Percentiles rank a stretch among this genome's conserved stretches.
Evolutionary conservation across 306 rosid genomes (phyloP).

Genomic region (Ziziphus jujuba): DNA sequence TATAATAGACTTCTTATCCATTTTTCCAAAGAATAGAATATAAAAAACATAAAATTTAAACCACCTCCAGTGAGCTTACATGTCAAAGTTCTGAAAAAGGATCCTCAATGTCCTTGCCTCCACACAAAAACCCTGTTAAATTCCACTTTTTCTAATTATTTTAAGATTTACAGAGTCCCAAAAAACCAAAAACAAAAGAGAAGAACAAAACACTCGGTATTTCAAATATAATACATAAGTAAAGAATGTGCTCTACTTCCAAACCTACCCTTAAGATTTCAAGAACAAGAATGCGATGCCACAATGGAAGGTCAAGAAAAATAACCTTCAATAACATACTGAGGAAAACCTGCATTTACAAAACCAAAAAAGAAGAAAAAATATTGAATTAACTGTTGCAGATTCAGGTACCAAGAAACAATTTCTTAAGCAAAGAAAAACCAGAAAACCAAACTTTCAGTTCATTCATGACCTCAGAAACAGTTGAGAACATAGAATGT

Average conservation of each 20-base stretch:
- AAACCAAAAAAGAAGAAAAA: slow-evolving; percentile 9
- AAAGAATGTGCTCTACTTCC: slow-evolving; percentile 14
- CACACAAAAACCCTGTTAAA: slow-evolving; percentile 84
- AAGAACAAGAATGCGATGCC: slow-evolving; percentile 99
- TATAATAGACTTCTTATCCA: background rate
- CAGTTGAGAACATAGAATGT: background rate
- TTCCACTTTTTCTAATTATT: slow-evolving; percentile 29
- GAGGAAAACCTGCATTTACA: slow-evolving; percentile 80
- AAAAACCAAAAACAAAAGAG: no score
- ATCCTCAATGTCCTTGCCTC: slow-evolving; percentile 86
- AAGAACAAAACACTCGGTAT: slow-evolving; percentile 10
- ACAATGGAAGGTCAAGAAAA: slow-evolving; percentile 91
- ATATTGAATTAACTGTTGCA: slow-evolving; percentile 1
- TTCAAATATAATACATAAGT: slow-evolving; percentile 19
- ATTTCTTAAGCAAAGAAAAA: background rate
- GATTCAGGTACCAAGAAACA: background rate
- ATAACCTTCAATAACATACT: slow-evolving; percentile 95
- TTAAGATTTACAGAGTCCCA: slow-evolving; percentile 7
- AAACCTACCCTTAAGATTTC: slow-evolving; percentile 91
- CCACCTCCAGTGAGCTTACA: slow-evolving; percentile 51
- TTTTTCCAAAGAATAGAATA: background rate
- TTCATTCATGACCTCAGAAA: background rate
- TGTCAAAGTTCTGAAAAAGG: slow-evolving; percentile 91
- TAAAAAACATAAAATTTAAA: background rate
- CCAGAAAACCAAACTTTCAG: background rate